Conservation (phyloP, 257 asterid genomes). For the Solanum okadae region DNA sequence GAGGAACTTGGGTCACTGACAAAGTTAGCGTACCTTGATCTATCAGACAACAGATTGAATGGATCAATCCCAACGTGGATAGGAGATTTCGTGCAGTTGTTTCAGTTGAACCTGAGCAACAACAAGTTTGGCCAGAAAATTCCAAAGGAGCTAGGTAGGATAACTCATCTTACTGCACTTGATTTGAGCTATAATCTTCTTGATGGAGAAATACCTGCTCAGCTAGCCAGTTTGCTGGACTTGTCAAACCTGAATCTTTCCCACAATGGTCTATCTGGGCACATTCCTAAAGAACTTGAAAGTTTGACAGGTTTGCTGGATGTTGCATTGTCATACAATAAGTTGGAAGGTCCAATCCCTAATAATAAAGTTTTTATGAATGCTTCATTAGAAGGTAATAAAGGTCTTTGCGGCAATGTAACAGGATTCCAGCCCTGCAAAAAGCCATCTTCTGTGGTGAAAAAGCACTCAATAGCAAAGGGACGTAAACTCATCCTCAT, state of each 20-base stretch:
- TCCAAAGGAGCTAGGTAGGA: not conserved
- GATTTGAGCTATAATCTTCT: not conserved
- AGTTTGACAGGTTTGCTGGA: not conserved
- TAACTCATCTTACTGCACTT: not conserved
- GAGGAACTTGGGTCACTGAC: too few relatives aligned
- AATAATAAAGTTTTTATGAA: not conserved
- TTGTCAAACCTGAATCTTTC: too few relatives aligned
- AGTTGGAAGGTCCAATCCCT: not conserved
- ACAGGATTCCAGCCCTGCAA: not conserved
- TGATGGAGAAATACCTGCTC: not conserved
- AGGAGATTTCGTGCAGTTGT: too few relatives aligned
- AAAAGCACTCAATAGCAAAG: not conserved
- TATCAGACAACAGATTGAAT: too few relatives aligned
- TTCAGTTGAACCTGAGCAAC: not conserved
- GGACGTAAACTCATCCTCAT: not conserved
- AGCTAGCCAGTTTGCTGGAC: too few relatives aligned
- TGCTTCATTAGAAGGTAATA: not conserved
- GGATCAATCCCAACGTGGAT: too few relatives aligned
- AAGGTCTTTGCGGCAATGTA: not conserved
- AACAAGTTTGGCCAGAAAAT: not conserved
- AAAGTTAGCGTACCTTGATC: too few relatives aligned
- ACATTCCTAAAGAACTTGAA: too few relatives aligned
- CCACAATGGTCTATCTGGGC: too few relatives aligned
- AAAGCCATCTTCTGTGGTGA: not conserved
- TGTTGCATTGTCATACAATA: not conserved